phyloP scores from a whole-genome alignment of 495 filamentous ascomycete genomes.

The Hypoxylon crocopeplum region DNA sequence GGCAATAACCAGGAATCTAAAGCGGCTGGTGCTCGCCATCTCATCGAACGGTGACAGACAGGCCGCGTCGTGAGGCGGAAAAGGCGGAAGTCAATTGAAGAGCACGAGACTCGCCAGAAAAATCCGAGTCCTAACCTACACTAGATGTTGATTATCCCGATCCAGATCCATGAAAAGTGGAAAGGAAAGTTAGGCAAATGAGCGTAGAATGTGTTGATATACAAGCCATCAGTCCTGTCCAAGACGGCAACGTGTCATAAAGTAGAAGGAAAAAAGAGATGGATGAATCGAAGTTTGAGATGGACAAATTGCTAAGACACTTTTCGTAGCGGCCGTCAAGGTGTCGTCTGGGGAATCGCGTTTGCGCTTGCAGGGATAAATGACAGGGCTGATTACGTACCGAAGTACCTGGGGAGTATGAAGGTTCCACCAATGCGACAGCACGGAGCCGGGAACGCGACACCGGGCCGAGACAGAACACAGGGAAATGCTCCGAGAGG shows the following conservation, averaged over 20 bases:
- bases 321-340: constrained; percentile 24
- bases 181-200: constrained; percentile 5
- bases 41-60: constrained; percentile 11
- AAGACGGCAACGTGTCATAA: neutral
- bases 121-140: constrained; percentile 2
- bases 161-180: constrained; percentile 23
- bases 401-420: constrained; percentile 1
- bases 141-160: constrained; percentile 9
- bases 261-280: neutral
- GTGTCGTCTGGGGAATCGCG: constrained; percentile 24
- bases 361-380: constrained; percentile 33
- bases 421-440: neutral
- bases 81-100: constrained; percentile 6
- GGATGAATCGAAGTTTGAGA: constrained; percentile 7
- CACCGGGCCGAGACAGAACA: neutral
- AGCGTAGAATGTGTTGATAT: constrained; percentile 2
- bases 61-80: constrained; percentile 19
- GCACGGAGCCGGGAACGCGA: constrained; percentile 4
- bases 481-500: neutral
- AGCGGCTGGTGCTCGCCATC: constrained; percentile 84
- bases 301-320: constrained; percentile 10
- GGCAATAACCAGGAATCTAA: constrained; percentile 89
- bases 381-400: constrained; percentile 34
- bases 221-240: constrained; percentile 18
- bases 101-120: constrained; percentile 1